Conservation (phyloP, 768 basidiomycete genomes). For the Flagelloscypha sp. region DNA sequence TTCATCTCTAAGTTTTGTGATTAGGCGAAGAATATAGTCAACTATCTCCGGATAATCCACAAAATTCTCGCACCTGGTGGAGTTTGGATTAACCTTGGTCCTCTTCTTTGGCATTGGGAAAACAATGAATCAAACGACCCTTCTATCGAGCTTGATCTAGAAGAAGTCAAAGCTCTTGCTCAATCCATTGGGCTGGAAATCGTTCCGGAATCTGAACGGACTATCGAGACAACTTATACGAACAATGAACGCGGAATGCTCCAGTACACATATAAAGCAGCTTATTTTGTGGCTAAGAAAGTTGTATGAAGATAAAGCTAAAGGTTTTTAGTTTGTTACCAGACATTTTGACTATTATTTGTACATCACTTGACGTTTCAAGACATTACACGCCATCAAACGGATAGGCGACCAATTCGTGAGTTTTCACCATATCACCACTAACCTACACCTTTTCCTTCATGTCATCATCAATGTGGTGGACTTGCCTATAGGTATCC, state of each 20-base stretch:
- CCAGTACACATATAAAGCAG: slow-evolving; percentile 73
- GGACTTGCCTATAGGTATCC: too few species aligned
- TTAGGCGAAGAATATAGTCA: slow-evolving; percentile 86
- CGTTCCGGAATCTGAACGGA: slow-evolving; percentile 65
- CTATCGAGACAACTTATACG: slow-evolving; percentile 80
- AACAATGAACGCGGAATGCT: slow-evolving; percentile 77
- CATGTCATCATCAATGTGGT: too few species aligned
- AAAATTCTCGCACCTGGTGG: slow-evolving; percentile 77
- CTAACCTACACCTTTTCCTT: too few species aligned
- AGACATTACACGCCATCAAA: too few species aligned
- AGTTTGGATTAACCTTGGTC: slow-evolving; percentile 89
- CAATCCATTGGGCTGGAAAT: slow-evolving; percentile 74
- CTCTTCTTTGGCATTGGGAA: slow-evolving; percentile 95
- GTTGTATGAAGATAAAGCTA: too few species aligned
- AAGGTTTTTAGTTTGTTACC: too few species aligned
- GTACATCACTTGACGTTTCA: too few species aligned
- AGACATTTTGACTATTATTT: too few species aligned
- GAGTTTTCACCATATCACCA: too few species aligned
- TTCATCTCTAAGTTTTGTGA: not conserved
- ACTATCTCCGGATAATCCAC: slow-evolving; percentile 84
- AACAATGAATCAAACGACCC: slow-evolving; percentile 76
- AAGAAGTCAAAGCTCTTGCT: slow-evolving; percentile 76
- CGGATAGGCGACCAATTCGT: too few species aligned
- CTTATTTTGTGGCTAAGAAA: slow-evolving; percentile 76
- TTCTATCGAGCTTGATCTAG: slow-evolving; percentile 83